Evolutionary conservation across 2,329 filamentous ascomycete genomes (phyloP).

Genomic region (Annulohypoxylon truncatum): DNA sequence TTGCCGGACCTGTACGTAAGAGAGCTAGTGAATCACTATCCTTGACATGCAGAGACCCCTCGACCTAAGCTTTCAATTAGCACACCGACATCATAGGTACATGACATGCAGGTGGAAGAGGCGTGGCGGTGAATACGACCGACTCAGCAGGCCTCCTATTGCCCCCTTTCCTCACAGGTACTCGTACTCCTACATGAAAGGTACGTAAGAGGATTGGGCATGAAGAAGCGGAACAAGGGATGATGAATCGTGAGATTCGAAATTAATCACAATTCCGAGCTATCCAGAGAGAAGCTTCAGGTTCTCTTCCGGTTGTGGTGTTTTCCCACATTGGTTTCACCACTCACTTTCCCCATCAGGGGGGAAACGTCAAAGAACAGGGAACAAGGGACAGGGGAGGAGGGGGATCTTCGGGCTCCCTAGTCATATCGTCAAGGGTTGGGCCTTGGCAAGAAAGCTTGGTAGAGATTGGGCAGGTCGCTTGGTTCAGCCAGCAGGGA

Average conservation of each 20-base stretch:
- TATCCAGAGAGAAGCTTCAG: not conserved
- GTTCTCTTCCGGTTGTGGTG: not conserved
- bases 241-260: not conserved
- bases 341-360: slow-evolving; percentile 2
- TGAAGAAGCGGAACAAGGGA: not conserved
- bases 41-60: slow-evolving; percentile 9
- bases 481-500: slow-evolving; percentile 20
- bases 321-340: not conserved
- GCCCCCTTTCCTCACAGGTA: not conserved
- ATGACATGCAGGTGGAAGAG: slow-evolving; percentile 24
- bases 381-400: slow-evolving; percentile 6
- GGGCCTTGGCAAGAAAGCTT: slow-evolving; percentile 41
- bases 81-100: slow-evolving; percentile 22
- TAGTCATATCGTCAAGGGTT: slow-evolving; percentile 27
- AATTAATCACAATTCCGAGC: not conserved
- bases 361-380: slow-evolving; percentile 7
- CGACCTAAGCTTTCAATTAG: slow-evolving; percentile 12
- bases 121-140: slow-evolving; percentile 38
- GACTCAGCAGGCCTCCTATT: slow-evolving; percentile 22
- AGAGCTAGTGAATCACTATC: slow-evolving; percentile 20
- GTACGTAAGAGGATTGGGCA: slow-evolving; percentile 8
- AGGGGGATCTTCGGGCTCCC: slow-evolving; percentile 23
- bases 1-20: slow-evolving; percentile 10
- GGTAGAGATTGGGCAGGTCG: slow-evolving; percentile 32
- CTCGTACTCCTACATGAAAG: slow-evolving; percentile 3